Evolutionary conservation across 148 eudicot species (phyloP).

Genomic region (Diospyros kaki): DNA sequence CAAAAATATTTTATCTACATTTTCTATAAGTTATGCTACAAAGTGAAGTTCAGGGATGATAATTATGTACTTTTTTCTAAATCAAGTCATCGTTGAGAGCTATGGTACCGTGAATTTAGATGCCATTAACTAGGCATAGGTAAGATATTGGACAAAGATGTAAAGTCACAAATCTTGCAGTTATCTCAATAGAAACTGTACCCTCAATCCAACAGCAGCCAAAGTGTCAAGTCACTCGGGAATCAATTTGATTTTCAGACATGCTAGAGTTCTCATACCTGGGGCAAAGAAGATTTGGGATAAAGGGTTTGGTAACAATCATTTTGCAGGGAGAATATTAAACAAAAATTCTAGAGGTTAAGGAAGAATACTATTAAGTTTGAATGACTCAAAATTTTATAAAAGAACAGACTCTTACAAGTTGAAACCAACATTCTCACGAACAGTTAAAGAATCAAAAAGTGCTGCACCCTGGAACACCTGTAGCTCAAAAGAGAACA

Average conservation of each 20-base stretch:
- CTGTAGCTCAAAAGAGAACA: conserved; percentile 34
- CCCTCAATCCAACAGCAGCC: conserved; percentile 93
- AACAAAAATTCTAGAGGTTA: neutral
- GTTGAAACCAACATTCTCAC: conserved; percentile 95
- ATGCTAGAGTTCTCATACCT: conserved; percentile 86
- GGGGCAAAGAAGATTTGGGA: conserved; percentile 4
- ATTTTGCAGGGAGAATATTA: neutral
- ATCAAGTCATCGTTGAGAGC: neutral
- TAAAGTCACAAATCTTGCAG: neutral
- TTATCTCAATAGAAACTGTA: conserved; percentile 13
- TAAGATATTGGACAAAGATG: neutral
- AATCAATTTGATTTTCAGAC: conserved; percentile 66
- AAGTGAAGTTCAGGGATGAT: neutral
- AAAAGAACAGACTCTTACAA: conserved; percentile 52
- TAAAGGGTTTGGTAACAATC: neutral
- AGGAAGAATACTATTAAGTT: neutral
- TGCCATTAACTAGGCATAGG: neutral
- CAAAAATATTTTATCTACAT: neutral
- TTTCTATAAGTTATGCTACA: neutral
- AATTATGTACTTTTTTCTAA: neutral
- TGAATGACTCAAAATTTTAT: neutral
- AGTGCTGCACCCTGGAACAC: conserved; percentile 96
- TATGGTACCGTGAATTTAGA: neutral
- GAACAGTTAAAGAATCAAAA: conserved; percentile 87
- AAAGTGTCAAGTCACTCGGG: conserved; percentile 80